Conservation (phyloP, 2,329 filamentous ascomycete species). For the Calonectria honghensis region DNA sequence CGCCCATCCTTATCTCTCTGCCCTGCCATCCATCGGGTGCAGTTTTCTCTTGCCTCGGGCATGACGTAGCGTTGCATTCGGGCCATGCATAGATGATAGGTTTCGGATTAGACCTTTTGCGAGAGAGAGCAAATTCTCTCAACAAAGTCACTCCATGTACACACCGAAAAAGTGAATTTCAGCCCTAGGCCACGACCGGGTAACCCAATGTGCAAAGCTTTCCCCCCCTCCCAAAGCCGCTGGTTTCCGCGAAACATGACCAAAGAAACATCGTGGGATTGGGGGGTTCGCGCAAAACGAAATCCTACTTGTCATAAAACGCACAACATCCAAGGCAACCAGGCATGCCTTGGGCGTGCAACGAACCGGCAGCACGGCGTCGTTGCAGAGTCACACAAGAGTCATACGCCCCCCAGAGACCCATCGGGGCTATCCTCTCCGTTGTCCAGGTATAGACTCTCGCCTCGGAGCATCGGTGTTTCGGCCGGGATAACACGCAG, state of each 20-base stretch:
- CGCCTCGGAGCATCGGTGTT: background rate
- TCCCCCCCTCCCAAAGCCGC: background rate
- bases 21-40: too few species aligned
- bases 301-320: background rate
- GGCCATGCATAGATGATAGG: background rate
- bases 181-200: background rate
- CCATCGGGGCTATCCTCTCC: background rate
- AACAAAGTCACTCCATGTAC: background rate
- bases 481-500: background rate
- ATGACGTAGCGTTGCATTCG: slow-evolving; percentile 11
- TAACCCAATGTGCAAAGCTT: too few species aligned
- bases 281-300: too few species aligned
- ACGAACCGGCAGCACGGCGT: background rate
- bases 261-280: background rate
- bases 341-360: background rate
- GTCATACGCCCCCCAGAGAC: too few species aligned
- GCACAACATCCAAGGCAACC: background rate
- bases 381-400: background rate
- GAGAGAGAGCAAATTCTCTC: background rate
- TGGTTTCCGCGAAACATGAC: background rate
- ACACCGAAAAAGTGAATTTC: too few species aligned
- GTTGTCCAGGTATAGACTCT: background rate
- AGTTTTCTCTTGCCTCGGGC: background rate
- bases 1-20: background rate
- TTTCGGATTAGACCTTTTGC: background rate